Base-by-base conservation (phyloP, 129 eudicot species). In the Flaveria sonorensis region DNA sequence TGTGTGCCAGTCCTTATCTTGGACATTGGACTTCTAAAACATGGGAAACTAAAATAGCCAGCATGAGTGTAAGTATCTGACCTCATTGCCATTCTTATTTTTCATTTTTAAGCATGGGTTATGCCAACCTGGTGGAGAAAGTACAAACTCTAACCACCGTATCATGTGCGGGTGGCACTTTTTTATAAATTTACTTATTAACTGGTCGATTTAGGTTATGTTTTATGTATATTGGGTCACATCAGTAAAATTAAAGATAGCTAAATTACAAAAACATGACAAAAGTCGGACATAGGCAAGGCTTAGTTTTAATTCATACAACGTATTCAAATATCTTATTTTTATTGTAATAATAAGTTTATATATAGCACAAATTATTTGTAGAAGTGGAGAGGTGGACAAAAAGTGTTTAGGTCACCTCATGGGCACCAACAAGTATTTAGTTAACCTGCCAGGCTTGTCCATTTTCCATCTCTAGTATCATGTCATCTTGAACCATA, bases 1-100 rank as follows among this genome's bases (percentile, higher is more conserved):
- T 95, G 15, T 95, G 99, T 73, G 99, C 89, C 15, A 89, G 99
- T 75, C 77, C 90, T 2, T 91, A 81, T 76, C 80, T 77, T 64
- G 99, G 87, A 76, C 87, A 90, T 6, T 95, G 99, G 99, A 87
- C 70, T 62, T 89, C 89, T 66, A 89, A 87, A 85, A 86, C 85
- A 51, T 89, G 91, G 92, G 72, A 78, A 56, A 82, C 91, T 15
- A 87, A 87, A 80, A 85, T 88, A 48, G 92, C 86, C 72, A 65
- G 50, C 78, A 86, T 94, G 52, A 91, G 93, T 85, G 99, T 94
- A 80, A 86, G 80, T 86, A 53, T 16, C 43, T 21, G 0, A 62
- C 75, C 23, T 59, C n/a, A 55, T 76, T 3, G 20, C 56, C 14
- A 4, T 16, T 53, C 23, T n/a, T 20, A 8, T 45, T 56, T 3